Conservation (phyloP, 768 basidiomycete genomes). For the Russula foetens region DNA sequence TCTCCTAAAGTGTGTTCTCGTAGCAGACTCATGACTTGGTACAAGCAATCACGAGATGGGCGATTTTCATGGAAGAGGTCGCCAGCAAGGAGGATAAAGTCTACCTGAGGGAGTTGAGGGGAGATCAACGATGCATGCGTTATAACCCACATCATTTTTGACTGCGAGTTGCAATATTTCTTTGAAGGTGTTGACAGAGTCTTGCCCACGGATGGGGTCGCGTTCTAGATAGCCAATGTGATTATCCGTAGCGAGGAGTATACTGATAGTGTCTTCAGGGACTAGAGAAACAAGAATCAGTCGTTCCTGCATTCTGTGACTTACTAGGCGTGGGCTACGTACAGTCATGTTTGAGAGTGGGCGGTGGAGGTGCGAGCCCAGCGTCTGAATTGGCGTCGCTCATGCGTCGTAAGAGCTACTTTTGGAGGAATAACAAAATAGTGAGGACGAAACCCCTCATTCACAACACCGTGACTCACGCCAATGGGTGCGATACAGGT, state of each 20-base stretch:
- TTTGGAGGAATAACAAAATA: no score
- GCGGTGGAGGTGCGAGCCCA: background rate
- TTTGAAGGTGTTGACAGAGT: constrained; percentile 90
- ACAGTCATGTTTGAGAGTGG: constrained; percentile 9
- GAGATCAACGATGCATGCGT: background rate
- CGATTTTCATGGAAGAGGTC: constrained; percentile 98
- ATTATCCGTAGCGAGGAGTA: constrained; percentile 91
- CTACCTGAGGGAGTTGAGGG: constrained; percentile 51
- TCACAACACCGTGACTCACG: no score
- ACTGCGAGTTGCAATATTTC: constrained; percentile 90
- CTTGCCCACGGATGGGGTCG: constrained; percentile 90
- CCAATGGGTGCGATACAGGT: no score
- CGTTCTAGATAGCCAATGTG: constrained; percentile 94
- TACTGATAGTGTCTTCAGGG: constrained; percentile 62
- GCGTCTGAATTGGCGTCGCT: background rate
- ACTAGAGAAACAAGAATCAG: constrained; percentile 25
- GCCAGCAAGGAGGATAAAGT: constrained; percentile 90
- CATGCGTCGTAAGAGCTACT: background rate
- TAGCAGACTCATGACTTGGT: constrained; percentile 80
- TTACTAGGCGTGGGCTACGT: background rate
- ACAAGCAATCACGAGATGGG: constrained; percentile 83
- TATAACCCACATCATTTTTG: constrained; percentile 64
- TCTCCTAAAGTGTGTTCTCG: constrained; percentile 88
- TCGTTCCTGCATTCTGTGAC: background rate
- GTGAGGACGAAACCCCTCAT: no score